Evolutionary conservation across 306 rosid species (phyloP), one percentile per base, ranked within the genome.

Genomic region (Quercus gilva): DNA sequence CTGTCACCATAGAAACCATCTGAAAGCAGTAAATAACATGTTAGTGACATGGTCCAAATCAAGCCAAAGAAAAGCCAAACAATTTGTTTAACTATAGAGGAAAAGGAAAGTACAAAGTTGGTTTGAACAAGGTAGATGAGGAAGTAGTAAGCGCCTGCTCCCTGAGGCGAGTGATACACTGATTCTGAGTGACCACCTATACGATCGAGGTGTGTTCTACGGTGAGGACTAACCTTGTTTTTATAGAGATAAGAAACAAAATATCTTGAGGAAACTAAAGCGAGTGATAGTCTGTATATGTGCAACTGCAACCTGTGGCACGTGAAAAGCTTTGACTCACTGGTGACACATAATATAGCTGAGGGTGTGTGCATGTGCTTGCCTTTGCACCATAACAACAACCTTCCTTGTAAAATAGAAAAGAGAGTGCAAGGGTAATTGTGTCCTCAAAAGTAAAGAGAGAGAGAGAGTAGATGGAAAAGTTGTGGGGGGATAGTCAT

Each of bases 251-350:
- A 29, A 19, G 41, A 56, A 26, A 56, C 7, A 6, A 52, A 61
- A 68, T 68, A 49, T 64, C 65, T 20, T 1, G 33, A 13, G 55
- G 52, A 41, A 49, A 8, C 45, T 45, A 72, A 56, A 57, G 51
- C 58, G 61, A 45, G 79, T 23, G 74, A 76, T 61, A 35, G 4
- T 75, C 57, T 74, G 20, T 20, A n/a, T 19, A 14, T 29, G 2
- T 55, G n/a, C 33, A 41, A 41, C 71, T 26, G 79, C 84, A 35
- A 21, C 71, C 28, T 56, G 31, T 25, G 23, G 25, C 84, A 76
- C 80, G 74, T 70, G 81, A n/a, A 67, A 15, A 41, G 2, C 56
- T 28, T 83, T 83, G 86, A 84, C 87, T 79, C 71, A 64, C 78
- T 11, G 87, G 57, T 84, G 71, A 9, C 18, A 68, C 18, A 33